phyloP scores from a whole-genome alignment of 176 grass and related monocot species.

The Zea luxurians region DNA sequence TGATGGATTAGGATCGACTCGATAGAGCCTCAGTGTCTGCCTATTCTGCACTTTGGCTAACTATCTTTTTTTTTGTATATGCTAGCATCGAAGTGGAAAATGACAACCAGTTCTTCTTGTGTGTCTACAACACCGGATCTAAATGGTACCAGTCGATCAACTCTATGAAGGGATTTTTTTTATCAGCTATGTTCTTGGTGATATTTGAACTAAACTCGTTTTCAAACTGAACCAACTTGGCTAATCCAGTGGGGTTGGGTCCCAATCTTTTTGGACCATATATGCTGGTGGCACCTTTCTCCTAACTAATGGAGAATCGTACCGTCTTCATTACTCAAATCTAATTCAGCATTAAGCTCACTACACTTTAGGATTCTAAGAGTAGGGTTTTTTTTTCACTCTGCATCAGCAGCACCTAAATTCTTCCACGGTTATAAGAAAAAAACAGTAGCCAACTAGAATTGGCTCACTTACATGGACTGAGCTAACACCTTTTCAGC shows the following conservation, averaged over 20 bases:
- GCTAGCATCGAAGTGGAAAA: slow-evolving; percentile 13
- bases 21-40: neutral
- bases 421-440: neutral
- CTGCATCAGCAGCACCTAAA: neutral
- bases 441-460: neutral
- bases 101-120: slow-evolving; percentile 1
- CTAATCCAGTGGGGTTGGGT: neutral
- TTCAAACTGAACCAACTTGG: neutral
- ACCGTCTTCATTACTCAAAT: neutral
- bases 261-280: neutral
- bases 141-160: neutral
- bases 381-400: neutral
- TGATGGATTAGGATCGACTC: neutral
- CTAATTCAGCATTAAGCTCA: neutral
- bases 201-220: neutral
- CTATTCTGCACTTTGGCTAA: slow-evolving; percentile 5
- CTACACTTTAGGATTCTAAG: neutral
- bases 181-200: neutral
- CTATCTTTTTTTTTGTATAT: neutral
- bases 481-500: neutral
- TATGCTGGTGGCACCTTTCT: neutral
- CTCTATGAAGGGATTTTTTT: neutral
- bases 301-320: neutral
- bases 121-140: neutral
- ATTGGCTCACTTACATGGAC: neutral